Conservation (phyloP, 2,329 filamentous ascomycete genomes). For the Aspergillus unguis region DNA sequence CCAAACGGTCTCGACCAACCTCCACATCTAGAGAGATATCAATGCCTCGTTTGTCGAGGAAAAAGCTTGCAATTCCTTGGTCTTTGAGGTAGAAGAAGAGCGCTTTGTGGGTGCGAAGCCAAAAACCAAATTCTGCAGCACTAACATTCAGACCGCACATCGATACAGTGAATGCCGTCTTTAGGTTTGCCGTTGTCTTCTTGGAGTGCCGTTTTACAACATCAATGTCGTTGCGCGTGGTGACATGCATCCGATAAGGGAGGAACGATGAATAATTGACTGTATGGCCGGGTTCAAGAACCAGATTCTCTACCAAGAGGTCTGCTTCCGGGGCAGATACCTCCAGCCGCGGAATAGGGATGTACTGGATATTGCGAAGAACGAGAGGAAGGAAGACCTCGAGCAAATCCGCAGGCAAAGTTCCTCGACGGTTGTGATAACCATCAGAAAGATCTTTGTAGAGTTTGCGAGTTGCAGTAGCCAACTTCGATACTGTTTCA, state of each 20-base stretch:
- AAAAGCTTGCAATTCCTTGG: slow-evolving; percentile 80
- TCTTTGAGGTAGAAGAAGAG: slow-evolving; percentile 68
- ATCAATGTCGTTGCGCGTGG: slow-evolving; percentile 82
- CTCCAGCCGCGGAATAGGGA: slow-evolving; percentile 89
- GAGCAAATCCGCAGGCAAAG: slow-evolving; percentile 70
- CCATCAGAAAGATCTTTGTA: slow-evolving; percentile 66
- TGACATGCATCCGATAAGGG: slow-evolving; percentile 75
- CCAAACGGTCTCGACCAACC: slow-evolving; percentile 71
- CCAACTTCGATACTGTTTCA: slow-evolving; percentile 65
- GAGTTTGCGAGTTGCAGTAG: slow-evolving; percentile 65
- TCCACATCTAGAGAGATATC: slow-evolving; percentile 84
- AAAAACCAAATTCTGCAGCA: slow-evolving; percentile 86
- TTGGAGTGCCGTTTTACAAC: slow-evolving; percentile 72
- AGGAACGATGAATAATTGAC: slow-evolving; percentile 86
- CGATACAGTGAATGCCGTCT: slow-evolving; percentile 71
- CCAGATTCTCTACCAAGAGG: slow-evolving; percentile 82
- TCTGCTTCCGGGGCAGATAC: slow-evolving; percentile 79
- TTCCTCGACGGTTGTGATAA: slow-evolving; percentile 62
- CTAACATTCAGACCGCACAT: slow-evolving; percentile 78
- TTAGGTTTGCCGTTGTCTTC: slow-evolving; percentile 63
- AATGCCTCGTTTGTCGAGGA: slow-evolving; percentile 79
- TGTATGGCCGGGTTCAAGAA: slow-evolving; percentile 81
- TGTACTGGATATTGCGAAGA: slow-evolving; percentile 74
- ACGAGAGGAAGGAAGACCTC: slow-evolving; percentile 78
- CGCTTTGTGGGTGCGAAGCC: slow-evolving; percentile 74